These are phyloP conservation scores for Dendryphion nanum DNA, from an alignment of 2,329 filamentous ascomycete species.

Conservation along the genomic window DNA sequence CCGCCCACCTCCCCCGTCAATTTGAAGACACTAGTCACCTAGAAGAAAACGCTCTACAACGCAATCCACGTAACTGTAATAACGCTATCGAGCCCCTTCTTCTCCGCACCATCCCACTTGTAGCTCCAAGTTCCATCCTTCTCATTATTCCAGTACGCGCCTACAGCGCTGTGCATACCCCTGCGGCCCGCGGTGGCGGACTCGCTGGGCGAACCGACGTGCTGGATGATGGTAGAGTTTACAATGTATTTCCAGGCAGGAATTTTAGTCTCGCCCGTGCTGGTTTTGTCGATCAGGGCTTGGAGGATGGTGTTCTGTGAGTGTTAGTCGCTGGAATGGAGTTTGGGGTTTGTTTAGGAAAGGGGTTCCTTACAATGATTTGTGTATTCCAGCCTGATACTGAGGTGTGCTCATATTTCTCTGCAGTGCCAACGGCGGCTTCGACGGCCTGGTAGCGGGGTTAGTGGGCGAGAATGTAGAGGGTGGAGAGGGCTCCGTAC, in stretches of 20 bases:
- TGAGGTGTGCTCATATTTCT: conserved; percentile 82
- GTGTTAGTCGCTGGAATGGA: too few species aligned
- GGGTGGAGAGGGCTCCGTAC: conserved; percentile 14
- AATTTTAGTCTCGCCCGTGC: conserved; percentile 53
- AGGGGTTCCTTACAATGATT: conserved; percentile 72
- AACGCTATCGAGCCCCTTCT: conserved; percentile 54
- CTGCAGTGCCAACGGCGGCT: conserved; percentile 68
- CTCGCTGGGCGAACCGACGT: conserved; percentile 54
- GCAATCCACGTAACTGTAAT: conserved; percentile 69
- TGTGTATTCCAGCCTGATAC: conserved; percentile 86
- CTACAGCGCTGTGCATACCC: conserved; percentile 85
- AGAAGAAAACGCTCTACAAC: too few species aligned
- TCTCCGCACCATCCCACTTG: conserved; percentile 67
- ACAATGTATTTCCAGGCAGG: conserved; percentile 89
- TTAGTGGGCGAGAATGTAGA: background rate
- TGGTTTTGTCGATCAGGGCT: conserved; percentile 73
- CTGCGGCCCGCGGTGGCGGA: conserved; percentile 71
- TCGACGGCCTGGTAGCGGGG: conserved; percentile 71
- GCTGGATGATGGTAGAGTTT: conserved; percentile 98
- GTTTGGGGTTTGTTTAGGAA: conserved; percentile 4
- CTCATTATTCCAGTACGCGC: conserved; percentile 88
- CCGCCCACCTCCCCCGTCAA: too few species aligned
- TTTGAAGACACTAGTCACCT: too few species aligned
- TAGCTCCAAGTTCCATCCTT: conserved; percentile 88
- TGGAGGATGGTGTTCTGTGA: conserved; percentile 80